Evolutionary conservation across 2,329 filamentous ascomycete genomes (phyloP), one percentile per base, ranked within the genome.

Genomic region (Verticillium klebahnii): DNA sequence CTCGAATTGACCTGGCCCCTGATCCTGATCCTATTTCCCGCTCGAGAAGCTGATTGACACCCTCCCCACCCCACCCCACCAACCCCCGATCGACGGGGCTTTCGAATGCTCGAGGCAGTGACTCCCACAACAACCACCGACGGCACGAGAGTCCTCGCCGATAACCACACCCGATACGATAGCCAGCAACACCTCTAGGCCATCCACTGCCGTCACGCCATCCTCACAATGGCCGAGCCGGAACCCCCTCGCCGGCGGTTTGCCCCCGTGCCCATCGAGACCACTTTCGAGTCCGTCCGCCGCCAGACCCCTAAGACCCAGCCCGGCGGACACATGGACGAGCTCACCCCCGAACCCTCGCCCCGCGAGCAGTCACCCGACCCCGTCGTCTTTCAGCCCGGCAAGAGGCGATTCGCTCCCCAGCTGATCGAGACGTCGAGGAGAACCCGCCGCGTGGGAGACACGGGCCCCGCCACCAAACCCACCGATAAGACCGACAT

Each of bases 381-480:
- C 71, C 31, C 60, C 61, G 11, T 61, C 64, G 19, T 37, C 62
- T 62, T 60, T 64, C 65, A 37, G 50, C 65, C 69, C 70, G 69
- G 68, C 52, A 69, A 66, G 32, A 80, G 82, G 65, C 77, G 78
- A 63, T 96, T 96, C 73, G 84, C 88, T 34, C 92, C 92, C 14
- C 89, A 94, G 69, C 80, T 96, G 61, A 88, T 96, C 64, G 92
- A 94, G 74, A 93, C 91, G 2, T 89, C 89, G 4, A 86, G 87
- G 68, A 83, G 92, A 60, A 87, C 87, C 37, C 86, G 89, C 65
- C 87, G 87, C 69, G 84, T 84, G 17, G 87, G 87, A 23, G 89
- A 92, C 68, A 74, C 81, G 1, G 82, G 81, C 6, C 86, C 87
- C 23, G 85, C 87, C 34, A 85, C 87, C 25, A 81, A 80, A 60